Evolutionary conservation across 768 basidiomycete genomes (phyloP).

Genomic region (Lactarius psammicola): DNA sequence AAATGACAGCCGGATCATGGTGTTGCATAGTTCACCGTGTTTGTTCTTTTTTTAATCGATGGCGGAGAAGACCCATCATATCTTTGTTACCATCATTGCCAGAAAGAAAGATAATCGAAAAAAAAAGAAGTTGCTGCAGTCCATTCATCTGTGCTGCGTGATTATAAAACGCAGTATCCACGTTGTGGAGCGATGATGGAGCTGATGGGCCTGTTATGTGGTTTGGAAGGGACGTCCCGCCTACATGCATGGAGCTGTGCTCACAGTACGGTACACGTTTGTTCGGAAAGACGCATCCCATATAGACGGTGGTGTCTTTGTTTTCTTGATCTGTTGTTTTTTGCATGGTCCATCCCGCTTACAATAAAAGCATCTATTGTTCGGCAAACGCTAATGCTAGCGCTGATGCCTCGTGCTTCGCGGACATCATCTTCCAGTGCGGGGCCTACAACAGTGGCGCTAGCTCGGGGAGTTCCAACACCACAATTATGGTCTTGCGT

Average conservation of each 20-base stretch:
- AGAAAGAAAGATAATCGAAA: background rate
- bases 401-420: background rate
- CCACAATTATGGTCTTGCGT: background rate
- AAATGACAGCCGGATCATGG: background rate
- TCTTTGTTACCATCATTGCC: background rate
- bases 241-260: background rate
- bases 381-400: background rate
- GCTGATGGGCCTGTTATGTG: background rate
- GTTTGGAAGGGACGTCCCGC: background rate
- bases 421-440: background rate
- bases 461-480: background rate
- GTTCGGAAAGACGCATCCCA: background rate
- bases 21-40: background rate
- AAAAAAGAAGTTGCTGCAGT: background rate
- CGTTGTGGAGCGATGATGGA: slow-evolving; percentile 5
- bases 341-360: background rate
- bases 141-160: slow-evolving; percentile 1
- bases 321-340: background rate
- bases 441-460: background rate
- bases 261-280: background rate
- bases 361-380: background rate
- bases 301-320: background rate
- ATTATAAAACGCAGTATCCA: background rate
- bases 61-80: background rate
- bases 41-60: background rate